phyloP scores from a whole-genome alignment of 495 filamentous ascomycete genomes.

The Trichoderma reesei region DNA sequence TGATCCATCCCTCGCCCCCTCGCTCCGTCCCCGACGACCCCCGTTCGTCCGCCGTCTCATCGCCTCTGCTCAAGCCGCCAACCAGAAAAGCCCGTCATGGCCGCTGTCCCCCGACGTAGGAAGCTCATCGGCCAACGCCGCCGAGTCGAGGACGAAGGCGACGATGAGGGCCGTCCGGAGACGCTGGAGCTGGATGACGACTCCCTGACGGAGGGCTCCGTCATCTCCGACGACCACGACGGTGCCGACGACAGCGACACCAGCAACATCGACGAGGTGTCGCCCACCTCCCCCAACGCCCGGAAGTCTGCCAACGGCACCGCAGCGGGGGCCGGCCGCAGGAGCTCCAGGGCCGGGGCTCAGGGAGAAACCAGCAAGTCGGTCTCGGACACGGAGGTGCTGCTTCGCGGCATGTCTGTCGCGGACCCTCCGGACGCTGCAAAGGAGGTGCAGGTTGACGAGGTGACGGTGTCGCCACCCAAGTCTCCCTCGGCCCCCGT shows the following conservation, averaged over 20 bases:
- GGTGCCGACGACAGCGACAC: conserved; percentile 72
- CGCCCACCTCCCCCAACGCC: conserved; percentile 36
- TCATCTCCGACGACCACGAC: conserved; percentile 64
- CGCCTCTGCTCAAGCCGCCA: conserved; percentile 5
- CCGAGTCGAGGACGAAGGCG: conserved; percentile 70
- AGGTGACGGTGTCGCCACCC: conserved; percentile 30
- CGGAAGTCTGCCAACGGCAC: conserved; percentile 28
- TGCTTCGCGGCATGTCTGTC: conserved; percentile 76
- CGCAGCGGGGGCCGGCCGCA: conserved; percentile 32
- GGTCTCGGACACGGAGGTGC: conserved; percentile 67
- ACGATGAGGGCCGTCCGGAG: conserved; percentile 59
- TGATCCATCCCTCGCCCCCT: neutral
- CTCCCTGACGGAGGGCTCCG: conserved; percentile 72
- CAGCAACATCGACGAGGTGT: conserved; percentile 54
- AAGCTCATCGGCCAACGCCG: conserved; percentile 68
- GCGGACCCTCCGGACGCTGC: conserved; percentile 44
- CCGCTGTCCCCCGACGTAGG: conserved; percentile 50
- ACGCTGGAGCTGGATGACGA: conserved; percentile 66
- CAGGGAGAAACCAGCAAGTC: conserved; percentile 23
- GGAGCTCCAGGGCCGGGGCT: conserved; percentile 25
- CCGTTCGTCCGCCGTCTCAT: conserved; percentile 2
- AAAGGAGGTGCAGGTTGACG: conserved; percentile 58
- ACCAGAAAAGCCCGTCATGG: conserved; percentile 35
- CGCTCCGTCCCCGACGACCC: conserved; percentile 1
- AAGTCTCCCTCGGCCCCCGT: conserved; percentile 31